phyloP scores from a whole-genome alignment of 495 filamentous ascomycete species.

The Aspergillus conjunctus region DNA sequence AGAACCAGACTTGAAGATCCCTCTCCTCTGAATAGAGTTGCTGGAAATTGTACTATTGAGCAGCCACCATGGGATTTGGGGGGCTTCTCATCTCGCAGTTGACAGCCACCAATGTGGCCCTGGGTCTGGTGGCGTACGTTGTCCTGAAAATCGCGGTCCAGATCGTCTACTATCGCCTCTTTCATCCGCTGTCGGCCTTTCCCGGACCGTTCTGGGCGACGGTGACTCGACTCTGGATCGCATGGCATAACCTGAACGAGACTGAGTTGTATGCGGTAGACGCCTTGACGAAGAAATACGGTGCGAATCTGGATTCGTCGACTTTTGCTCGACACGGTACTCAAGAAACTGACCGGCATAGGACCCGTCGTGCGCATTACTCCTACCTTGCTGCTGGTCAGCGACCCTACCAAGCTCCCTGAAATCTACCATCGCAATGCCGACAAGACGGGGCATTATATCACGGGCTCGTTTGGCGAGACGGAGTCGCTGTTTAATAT shows the following conservation, averaged over 20 bases:
- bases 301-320: too few species aligned
- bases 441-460: slow-evolving; percentile 58
- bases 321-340: too few species aligned
- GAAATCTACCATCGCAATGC: slow-evolving; percentile 56
- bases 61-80: slow-evolving; percentile 33
- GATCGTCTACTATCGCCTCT: slow-evolving; percentile 53
- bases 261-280: slow-evolving; percentile 43
- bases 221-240: slow-evolving; percentile 54
- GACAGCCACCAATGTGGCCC: slow-evolving; percentile 34
- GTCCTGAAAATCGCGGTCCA: slow-evolving; percentile 33
- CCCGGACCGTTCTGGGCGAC: slow-evolving; percentile 58
- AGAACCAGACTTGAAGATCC: too few species aligned
- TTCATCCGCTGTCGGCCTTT: slow-evolving; percentile 52
- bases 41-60: neutral
- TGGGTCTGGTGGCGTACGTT: slow-evolving; percentile 34
- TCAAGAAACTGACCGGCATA: too few species aligned
- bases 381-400: slow-evolving; percentile 49
- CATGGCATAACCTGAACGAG: slow-evolving; percentile 48
- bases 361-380: slow-evolving; percentile 50
- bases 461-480: slow-evolving; percentile 52
- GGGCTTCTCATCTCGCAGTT: slow-evolving; percentile 33
- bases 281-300: slow-evolving; percentile 52
- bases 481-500: slow-evolving; percentile 52
- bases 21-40: too few species aligned
- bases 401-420: slow-evolving; percentile 49